A percentile compares a stretch with the other conserved stretches of the same genome.
Evolutionary conservation across 2,329 filamentous ascomycete species (phyloP).

Genomic region (Trichoderma sp.): DNA sequence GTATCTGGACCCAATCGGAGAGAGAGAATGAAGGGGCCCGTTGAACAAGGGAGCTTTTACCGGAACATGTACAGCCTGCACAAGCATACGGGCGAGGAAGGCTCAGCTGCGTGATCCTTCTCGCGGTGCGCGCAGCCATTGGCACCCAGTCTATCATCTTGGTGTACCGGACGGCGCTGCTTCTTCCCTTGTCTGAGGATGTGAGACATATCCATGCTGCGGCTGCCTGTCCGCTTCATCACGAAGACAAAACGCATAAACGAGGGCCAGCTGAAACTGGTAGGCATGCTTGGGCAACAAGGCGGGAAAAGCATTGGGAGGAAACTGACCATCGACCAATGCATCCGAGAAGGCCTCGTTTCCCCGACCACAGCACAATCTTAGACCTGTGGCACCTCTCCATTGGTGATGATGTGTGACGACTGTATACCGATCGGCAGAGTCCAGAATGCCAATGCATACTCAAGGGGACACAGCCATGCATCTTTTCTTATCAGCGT

Average conservation of each 20-base stretch:
- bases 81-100: neutral
- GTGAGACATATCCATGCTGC: neutral
- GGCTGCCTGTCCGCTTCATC: neutral
- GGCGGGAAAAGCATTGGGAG: too few relatives aligned
- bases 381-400: neutral
- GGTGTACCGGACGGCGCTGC: neutral
- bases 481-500: neutral
- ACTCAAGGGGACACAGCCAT: neutral
- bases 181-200: neutral
- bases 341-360: neutral
- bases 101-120: neutral
- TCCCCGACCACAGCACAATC: neutral
- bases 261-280: neutral
- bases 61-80: neutral
- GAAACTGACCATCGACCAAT: too few relatives aligned
- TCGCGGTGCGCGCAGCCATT: neutral
- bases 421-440: conserved; percentile 2
- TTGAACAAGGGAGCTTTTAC: neutral
- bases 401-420: neutral
- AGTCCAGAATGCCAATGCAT: conserved; percentile 3
- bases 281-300: neutral
- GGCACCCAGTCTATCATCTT: neutral
- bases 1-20: neutral
- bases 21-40: neutral
- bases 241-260: neutral